Evolutionary conservation across 2,329 filamentous ascomycete genomes (phyloP), one percentile per base, ranked within the genome.

Genomic region (Teratosphaeria nubilosa): DNA sequence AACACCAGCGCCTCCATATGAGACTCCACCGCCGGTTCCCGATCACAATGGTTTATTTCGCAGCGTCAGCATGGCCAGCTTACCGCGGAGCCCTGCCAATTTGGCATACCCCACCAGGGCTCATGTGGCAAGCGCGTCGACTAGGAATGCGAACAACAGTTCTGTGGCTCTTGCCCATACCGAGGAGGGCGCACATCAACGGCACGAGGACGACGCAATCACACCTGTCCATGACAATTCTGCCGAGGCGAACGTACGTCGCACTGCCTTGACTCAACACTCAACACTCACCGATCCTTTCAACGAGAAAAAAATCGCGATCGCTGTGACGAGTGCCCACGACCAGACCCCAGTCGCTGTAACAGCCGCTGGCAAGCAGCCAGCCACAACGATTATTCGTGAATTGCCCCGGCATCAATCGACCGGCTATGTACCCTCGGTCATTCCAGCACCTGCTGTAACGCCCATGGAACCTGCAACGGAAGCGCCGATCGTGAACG

Each of bases 1-100:
- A 3, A 60, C 60, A 37, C 60, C 58, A 20, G 54, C 54, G 25
- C 60, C 60, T 1, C 32, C 58, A 1, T 62, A 62, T 20, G 56
- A 55, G 27, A 54, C 34, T 41, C 34, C 34, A 41, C 34, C 34
- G 34, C 34, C 34, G 34, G 5, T 41, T n/a, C 34, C 34, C 5
- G 34, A 41, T 41, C 34, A 41, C 34, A 41, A 41, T 41, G 34
- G 34, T 41, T 0, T 41, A 11, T 41, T 16, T 41, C 34, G 34
- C 34, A 41, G 34, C 34, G 34, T 41, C 34, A 41, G 34, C 14
- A 41, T 37, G 9, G 32, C 30, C 22, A 57, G 34, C 14, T 37
- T 41, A n/a, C 41, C 55, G 6, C 37, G 16, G 22, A 51, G 20
- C 20, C 50, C 50, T 41, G 13, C 13, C 13, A n/a, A 41, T 2